Conservation (phyloP, 805 yeast species). For the Candida coquimbonensis region DNA sequence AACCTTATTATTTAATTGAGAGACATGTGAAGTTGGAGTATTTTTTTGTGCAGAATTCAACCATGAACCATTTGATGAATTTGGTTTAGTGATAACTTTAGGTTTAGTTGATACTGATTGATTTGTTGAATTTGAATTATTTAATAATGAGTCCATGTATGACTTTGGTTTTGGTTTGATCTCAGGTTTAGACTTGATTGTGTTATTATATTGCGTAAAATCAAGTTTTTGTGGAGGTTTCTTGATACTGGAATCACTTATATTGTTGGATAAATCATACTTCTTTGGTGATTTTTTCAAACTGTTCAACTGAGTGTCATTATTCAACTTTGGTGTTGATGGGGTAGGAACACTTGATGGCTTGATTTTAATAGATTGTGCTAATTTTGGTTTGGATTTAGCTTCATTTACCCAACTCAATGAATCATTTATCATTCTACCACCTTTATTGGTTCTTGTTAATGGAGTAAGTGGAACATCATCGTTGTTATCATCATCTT, state of each 20-base stretch:
- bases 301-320: too few relatives aligned
- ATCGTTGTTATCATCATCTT: neutral
- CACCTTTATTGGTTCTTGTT: constrained; percentile 9
- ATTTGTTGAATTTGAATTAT: constrained; percentile 9
- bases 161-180: constrained; percentile 9
- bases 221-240: too few relatives aligned
- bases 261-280: too few relatives aligned
- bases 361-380: neutral
- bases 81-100: neutral
- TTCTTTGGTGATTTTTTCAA: too few relatives aligned
- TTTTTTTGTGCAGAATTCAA: constrained; percentile 15
- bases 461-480: neutral
- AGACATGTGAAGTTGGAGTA: constrained; percentile 10
- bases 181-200: constrained; percentile 4
- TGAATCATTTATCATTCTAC: constrained; percentile 4
- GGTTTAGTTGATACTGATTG: constrained; percentile 6
- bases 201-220: too few relatives aligned
- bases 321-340: too few relatives aligned
- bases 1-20: constrained; percentile 18
- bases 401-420: constrained; percentile 4
- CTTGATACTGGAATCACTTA: too few relatives aligned
- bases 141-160: constrained; percentile 8
- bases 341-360: neutral
- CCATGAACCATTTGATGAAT: constrained; percentile 12
- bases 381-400: neutral